Evolutionary conservation across 257 asterid genomes (phyloP), one percentile per base, ranked within the genome.

Genomic region (Leonotis leonurus): DNA sequence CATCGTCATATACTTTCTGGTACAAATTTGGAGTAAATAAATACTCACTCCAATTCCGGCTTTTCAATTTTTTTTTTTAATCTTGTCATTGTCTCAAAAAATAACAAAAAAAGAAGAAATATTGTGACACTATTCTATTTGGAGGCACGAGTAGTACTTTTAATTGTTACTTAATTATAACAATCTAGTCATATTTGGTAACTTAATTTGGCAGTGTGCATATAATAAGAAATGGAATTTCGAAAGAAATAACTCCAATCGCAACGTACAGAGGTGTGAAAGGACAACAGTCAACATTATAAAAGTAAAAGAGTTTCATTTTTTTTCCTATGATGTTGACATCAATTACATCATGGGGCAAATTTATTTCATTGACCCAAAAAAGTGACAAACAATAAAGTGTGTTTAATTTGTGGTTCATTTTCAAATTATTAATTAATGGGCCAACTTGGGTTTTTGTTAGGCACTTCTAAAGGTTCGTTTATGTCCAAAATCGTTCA

Each of bases 271-370:
- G 2, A 29, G 33, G 56, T 16, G 17, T 3, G 51, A 59, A 21
- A 35, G 35, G n/a, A 56, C 45, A 57, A 57, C 14, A 8, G 21
- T 43, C 11, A 57, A 57, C 14, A 8, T 37, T 43, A 8, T 24
- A 59, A 24, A 66, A 33, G 71, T 25, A 22, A 33, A 2, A 41
- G 27, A 13, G 11, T 0, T 36, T 24, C 22, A 1, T 64, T 26
- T 56, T 24, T 30, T 60, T 60, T 43, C 1, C 5, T 21, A 6
- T 29, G 49, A 4, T 20, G 29, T 52, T 60, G 1, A 69, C 63
- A 56, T 65, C 71, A 58, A 46, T 68, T 49, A 49, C 67, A 59
- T 60, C 57, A 69, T 61, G 51, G 52, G 51, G 41, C 37, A n/a
- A 10, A 27, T 18, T 30, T 41, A 69, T 8, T 43, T 22, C 14